Conservation (phyloP, 1,284 basidiomycete genomes). For the Ganoderma sp. region DNA sequence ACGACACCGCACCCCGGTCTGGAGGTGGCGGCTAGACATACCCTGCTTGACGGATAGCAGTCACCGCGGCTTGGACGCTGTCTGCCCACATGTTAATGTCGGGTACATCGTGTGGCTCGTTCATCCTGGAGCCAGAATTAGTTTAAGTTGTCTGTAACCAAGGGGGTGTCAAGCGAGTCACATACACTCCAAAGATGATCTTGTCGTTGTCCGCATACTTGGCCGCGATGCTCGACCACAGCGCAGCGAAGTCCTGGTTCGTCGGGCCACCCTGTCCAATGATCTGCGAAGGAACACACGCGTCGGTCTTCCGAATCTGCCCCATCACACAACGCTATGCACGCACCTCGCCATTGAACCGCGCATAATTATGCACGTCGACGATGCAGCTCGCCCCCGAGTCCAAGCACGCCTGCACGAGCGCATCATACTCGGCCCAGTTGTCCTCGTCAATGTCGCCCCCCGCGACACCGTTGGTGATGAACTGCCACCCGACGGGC, state of each 20-base stretch:
- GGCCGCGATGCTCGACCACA: constrained; percentile 60
- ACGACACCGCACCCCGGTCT: background rate
- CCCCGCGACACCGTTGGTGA: constrained; percentile 49
- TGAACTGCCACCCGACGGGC: constrained; percentile 64
- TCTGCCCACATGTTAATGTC: constrained; percentile 52
- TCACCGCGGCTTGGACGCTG: constrained; percentile 59
- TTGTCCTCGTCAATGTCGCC: constrained; percentile 52
- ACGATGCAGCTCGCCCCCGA: constrained; percentile 57
- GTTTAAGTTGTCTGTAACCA: no score
- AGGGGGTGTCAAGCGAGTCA: background rate
- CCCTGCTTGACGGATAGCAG: constrained; percentile 58
- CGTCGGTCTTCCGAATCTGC: background rate
- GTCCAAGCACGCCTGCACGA: constrained; percentile 54
- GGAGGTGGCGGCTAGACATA: constrained; percentile 24
- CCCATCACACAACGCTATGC: background rate
- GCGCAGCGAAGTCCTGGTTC: constrained; percentile 57
- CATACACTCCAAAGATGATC: constrained; percentile 60
- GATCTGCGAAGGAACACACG: constrained; percentile 42
- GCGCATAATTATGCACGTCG: constrained; percentile 65
- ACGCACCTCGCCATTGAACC: constrained; percentile 52
- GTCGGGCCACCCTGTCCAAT: constrained; percentile 67
- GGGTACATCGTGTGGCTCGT: constrained; percentile 59
- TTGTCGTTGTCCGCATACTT: constrained; percentile 55
- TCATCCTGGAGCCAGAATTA: constrained; percentile 47
- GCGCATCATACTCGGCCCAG: constrained; percentile 55